These are phyloP conservation scores for Aureobasidium sp. DNA, from an alignment of 2,329 filamentous ascomycete genomes.

Conservation along the genomic window DNA sequence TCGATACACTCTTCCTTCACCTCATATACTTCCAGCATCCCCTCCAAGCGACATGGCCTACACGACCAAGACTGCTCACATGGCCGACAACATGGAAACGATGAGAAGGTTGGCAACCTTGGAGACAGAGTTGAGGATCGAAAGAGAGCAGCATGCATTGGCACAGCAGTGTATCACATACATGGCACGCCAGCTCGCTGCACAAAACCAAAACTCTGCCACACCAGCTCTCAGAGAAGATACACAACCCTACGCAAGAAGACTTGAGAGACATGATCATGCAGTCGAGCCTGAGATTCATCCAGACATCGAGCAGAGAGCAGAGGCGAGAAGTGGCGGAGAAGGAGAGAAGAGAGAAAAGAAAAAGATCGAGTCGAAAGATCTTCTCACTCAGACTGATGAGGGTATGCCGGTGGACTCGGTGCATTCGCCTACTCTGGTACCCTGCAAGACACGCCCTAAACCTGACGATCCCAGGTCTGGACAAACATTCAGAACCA, in stretches of 20 bases:
- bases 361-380: not conserved
- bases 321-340: not conserved
- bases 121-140: not conserved
- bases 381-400: not conserved
- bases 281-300: not conserved
- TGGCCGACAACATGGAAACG: not conserved
- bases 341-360: not conserved
- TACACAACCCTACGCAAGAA: not conserved
- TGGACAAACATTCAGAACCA: not conserved
- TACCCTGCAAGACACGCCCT: not conserved
- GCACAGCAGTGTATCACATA: not conserved
- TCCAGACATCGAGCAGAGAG: not conserved
- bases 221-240: not conserved
- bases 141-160: not conserved
- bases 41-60: not conserved
- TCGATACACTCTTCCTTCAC: not conserved
- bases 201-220: not conserved
- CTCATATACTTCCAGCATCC: not conserved
- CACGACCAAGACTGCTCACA: not conserved
- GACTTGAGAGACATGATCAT: not conserved
- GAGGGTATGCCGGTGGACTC: not conserved
- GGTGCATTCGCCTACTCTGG: not conserved
- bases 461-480: not conserved
- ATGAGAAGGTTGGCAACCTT: not conserved
- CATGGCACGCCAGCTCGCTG: not conserved